Percentiles rank a stretch among this genome's conserved stretches.
phyloP scores from a whole-genome alignment of 1,284 basidiomycete genomes.

The Tausonia pullulans region DNA sequence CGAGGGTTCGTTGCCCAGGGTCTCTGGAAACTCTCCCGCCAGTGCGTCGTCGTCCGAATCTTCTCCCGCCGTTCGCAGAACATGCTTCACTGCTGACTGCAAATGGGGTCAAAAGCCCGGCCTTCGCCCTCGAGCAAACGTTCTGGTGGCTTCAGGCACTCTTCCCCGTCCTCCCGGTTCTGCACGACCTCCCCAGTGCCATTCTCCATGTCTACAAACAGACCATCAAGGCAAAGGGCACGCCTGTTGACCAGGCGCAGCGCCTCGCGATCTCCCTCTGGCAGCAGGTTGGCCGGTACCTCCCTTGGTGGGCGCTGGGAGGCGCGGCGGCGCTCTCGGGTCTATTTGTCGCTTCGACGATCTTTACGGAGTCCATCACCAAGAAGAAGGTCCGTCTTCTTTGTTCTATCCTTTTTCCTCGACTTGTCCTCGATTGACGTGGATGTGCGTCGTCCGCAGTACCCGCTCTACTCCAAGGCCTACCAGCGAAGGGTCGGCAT shows the following conservation, averaged over 20 bases:
- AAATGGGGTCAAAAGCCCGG: constrained; percentile 40
- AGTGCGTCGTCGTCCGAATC: constrained; percentile 28
- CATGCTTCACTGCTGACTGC: not conserved
- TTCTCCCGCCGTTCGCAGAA: not conserved
- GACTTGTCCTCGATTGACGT: not conserved
- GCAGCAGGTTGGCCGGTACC: not conserved
- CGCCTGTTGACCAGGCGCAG: too few relatives aligned
- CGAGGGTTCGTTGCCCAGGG: constrained; percentile 71
- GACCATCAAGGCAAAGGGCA: not conserved
- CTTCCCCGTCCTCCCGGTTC: constrained; percentile 42
- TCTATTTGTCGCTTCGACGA: constrained; percentile 57
- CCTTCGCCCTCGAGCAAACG: constrained; percentile 68
- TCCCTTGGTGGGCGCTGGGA: constrained; percentile 37
- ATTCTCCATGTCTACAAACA: not conserved
- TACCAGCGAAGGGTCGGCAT: constrained; percentile 67
- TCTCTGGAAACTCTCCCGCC: constrained; percentile 70
- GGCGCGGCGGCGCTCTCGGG: constrained; percentile 49
- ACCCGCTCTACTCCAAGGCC: constrained; percentile 52
- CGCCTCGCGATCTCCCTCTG: not conserved
- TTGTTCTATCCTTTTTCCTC: not conserved
- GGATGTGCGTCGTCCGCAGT: constrained; percentile 41
- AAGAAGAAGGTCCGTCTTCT: not conserved
- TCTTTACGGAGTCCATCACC: not conserved
- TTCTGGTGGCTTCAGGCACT: constrained; percentile 69
- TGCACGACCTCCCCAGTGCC: not conserved